These are phyloP conservation scores for Afroboletus lepidellus DNA, from an alignment of 1,284 basidiomycete genomes.

Conservation along the genomic window DNA sequence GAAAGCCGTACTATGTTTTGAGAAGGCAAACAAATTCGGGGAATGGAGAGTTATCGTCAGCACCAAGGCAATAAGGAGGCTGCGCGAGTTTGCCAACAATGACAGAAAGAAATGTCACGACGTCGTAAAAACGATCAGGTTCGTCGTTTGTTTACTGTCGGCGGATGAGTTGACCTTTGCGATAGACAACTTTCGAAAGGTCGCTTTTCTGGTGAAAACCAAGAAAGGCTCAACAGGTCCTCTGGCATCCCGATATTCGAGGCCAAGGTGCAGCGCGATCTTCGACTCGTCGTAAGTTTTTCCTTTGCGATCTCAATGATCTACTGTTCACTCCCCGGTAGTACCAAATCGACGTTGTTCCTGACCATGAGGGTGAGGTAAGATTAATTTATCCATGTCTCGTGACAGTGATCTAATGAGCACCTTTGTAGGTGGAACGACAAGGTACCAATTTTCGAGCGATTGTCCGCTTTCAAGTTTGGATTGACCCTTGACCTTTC, in stretches of 20 bases:
- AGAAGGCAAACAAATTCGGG: conserved; percentile 51
- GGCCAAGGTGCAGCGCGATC: conserved; percentile 64
- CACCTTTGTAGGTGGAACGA: conserved; percentile 43
- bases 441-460: conserved; percentile 44
- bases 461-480: background rate
- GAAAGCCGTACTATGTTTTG: conserved; percentile 49
- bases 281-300: conserved; percentile 54
- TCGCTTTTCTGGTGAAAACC: conserved; percentile 66
- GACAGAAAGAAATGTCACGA: conserved; percentile 46
- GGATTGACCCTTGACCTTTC: background rate
- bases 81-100: conserved; percentile 41
- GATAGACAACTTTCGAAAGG: conserved; percentile 62
- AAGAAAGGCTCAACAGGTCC: conserved; percentile 53
- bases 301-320: background rate
- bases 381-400: conserved; percentile 16
- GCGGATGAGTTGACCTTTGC: background rate
- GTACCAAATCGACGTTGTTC: conserved; percentile 65
- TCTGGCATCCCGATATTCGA: conserved; percentile 60
- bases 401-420: background rate
- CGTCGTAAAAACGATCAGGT: conserved; percentile 64
- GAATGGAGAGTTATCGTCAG: conserved; percentile 54
- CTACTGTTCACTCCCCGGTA: conserved; percentile 23
- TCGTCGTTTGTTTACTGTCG: conserved; percentile 6
- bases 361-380: conserved; percentile 50
- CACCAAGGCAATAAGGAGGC: conserved; percentile 41